Evolutionary conservation across 441 rosid genomes (phyloP), one percentile per base, ranked within the genome.

Genomic region (Arabidopsis lyrata): DNA sequence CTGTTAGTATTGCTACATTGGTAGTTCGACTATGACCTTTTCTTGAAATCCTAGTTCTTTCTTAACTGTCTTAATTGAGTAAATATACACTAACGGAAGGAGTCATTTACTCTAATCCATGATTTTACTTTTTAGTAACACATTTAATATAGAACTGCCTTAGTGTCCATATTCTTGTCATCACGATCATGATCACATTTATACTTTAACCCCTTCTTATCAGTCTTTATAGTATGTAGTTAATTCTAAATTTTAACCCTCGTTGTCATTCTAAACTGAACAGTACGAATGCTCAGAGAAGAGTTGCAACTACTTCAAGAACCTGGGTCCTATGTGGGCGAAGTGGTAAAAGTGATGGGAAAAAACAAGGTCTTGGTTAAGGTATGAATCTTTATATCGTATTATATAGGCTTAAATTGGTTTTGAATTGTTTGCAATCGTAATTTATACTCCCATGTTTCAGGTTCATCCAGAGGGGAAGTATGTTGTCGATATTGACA

Each of bases 381-480:
- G 98, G 99, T 90, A 82, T 31, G 73, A 55, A 16, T 65, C 64
- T 13, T 24, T 80, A 3, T 64, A 10, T 59, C 42, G 1, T 16
- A n/a, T n/a, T n/a, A n/a, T 0, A 6, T n/a, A 7, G 35, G 16
- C 8, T 44, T 59, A 22, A 13, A 18, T 55, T 44, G 16, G 39
- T 15, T 38, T 59, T 65, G 64, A 39, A 4, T 34, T 39, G 8
- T 58, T 32, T 68, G 11, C 32, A 20, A 48, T 69, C n/a, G 3
- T 8, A 14, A 6, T 56, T 55, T 63, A 20, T 60, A 52, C 14
- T 72, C 47, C 52, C 34, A 18, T 20, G 16, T 77, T 70, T 8
- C 85, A 95, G 99, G 99, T 95, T 78, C 99, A 95, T 74, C 99
- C 98, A 2, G 98, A 95, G 81, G 98, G 99, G 35, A 95, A 95